A percentile compares a stretch with the other conserved stretches of the same genome.
phyloP scores from a whole-genome alignment of 2,329 filamentous ascomycete species.

The Trichoderma koningiopsis region DNA sequence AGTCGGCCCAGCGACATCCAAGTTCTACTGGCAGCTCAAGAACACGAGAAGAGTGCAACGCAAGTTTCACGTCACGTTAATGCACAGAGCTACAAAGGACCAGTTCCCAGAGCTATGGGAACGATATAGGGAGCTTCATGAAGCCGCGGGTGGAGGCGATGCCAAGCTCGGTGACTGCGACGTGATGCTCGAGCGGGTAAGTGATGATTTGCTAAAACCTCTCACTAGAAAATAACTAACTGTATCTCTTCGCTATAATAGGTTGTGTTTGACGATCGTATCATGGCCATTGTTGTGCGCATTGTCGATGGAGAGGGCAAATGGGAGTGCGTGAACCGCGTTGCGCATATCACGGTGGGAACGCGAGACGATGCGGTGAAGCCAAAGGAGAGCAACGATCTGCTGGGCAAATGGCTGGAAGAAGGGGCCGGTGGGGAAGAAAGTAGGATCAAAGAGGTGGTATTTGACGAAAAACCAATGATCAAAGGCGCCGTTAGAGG shows the following conservation, averaged over 20 bases:
- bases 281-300: constrained; percentile 91
- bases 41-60: constrained; percentile 73
- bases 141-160: constrained; percentile 37
- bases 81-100: constrained; percentile 70
- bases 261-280: constrained; percentile 79
- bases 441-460: constrained; percentile 51
- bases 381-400: constrained; percentile 89
- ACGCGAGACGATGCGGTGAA: constrained; percentile 76
- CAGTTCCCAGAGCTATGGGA: constrained; percentile 74
- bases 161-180: constrained; percentile 61
- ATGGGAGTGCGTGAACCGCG: constrained; percentile 73
- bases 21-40: constrained; percentile 75
- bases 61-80: constrained; percentile 92
- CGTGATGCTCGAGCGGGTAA: constrained; percentile 63
- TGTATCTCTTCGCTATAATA: constrained; percentile 34
- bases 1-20: constrained; percentile 46
- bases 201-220: constrained; percentile 27
- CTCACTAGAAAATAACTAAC: constrained; percentile 4
- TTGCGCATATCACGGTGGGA: constrained; percentile 88
- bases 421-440: constrained; percentile 45
- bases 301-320: constrained; percentile 58
- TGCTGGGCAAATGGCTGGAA: constrained; percentile 75
- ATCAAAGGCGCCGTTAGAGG: constrained; percentile 50
- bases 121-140: constrained; percentile 65
- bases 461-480: constrained; percentile 52